phyloP scores from a whole-genome alignment of 805 yeast genomes.

The Komagataella pastoris region DNA sequence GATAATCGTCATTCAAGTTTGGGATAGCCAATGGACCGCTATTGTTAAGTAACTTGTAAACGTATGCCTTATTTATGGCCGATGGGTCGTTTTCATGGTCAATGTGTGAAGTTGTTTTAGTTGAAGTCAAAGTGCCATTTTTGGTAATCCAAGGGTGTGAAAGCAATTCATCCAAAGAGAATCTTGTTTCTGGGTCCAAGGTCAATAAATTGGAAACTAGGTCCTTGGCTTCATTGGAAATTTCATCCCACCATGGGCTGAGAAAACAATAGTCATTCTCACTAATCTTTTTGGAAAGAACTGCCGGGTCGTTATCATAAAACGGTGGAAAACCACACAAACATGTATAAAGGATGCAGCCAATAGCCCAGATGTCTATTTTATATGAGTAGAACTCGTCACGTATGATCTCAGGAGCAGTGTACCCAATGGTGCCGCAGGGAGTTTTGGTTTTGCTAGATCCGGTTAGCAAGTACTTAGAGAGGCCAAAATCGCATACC shows the following conservation, averaged over 20 bases:
- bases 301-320: constrained; percentile 54
- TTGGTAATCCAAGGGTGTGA: constrained; percentile 55
- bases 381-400: constrained; percentile 49
- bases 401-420: constrained; percentile 58
- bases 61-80: not conserved
- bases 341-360: constrained; percentile 56
- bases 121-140: constrained; percentile 2
- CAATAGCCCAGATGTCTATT: constrained; percentile 66
- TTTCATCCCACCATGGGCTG: constrained; percentile 85
- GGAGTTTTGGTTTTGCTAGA: constrained; percentile 48
- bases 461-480: constrained; percentile 33
- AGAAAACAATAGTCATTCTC: constrained; percentile 64
- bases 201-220: constrained; percentile 54
- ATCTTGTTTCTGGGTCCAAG: constrained; percentile 56
- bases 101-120: not conserved
- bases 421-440: constrained; percentile 67
- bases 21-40: not conserved
- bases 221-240: constrained; percentile 54
- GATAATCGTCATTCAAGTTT: not conserved
- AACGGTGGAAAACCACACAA: constrained; percentile 69
- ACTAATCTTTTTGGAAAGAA: constrained; percentile 53
- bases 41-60: not conserved
- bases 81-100: not conserved
- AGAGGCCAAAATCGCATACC: constrained; percentile 59
- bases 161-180: constrained; percentile 53